Percentiles rank a stretch among this genome's conserved stretches.
phyloP scores from a whole-genome alignment of 169 alveolate genomes.

The Plasmodium coatneyi region DNA sequence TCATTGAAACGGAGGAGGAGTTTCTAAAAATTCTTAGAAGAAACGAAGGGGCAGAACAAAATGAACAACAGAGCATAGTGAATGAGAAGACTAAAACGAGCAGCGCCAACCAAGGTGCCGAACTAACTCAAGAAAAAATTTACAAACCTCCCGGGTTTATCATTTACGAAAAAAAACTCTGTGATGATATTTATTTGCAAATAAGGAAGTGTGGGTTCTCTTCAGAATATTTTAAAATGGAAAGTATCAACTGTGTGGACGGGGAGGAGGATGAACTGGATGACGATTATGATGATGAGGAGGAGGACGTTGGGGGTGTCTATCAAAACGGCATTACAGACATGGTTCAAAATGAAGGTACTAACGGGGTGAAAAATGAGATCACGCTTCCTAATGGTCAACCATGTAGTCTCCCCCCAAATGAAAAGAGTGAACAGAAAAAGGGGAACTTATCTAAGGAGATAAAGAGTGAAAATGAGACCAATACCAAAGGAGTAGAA shows the following conservation, averaged over 20 bases:
- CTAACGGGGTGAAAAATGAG: not conserved
- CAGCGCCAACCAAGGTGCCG: not conserved
- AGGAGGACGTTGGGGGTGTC: not conserved
- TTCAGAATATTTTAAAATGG: conserved; percentile 27
- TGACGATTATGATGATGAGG: not conserved
- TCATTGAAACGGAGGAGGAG: conserved; percentile 58
- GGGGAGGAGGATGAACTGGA: not conserved
- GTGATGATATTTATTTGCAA: conserved; percentile 65
- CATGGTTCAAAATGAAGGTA: not conserved
- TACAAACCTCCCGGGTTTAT: conserved; percentile 72
- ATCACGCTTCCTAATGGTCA: not conserved
- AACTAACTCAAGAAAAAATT: not conserved
- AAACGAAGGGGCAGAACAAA: not conserved
- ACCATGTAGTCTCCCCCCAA: not conserved
- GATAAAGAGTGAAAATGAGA: not conserved
- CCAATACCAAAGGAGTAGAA: not conserved
- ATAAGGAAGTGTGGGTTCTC: conserved; percentile 72
- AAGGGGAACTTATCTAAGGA: not conserved
- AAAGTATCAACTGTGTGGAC: not conserved
- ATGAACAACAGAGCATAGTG: not conserved
- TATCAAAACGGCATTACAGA: not conserved
- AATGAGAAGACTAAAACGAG: not conserved
- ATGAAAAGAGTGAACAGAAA: not conserved
- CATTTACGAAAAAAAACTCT: conserved; percentile 45
- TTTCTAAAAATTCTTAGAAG: conserved; percentile 30